A percentile compares a stretch with the other conserved stretches of the same genome.
Conservation (phyloP, 2,329 filamentous ascomycete genomes). For the Paraphaeosphaeria sporulosa region DNA sequence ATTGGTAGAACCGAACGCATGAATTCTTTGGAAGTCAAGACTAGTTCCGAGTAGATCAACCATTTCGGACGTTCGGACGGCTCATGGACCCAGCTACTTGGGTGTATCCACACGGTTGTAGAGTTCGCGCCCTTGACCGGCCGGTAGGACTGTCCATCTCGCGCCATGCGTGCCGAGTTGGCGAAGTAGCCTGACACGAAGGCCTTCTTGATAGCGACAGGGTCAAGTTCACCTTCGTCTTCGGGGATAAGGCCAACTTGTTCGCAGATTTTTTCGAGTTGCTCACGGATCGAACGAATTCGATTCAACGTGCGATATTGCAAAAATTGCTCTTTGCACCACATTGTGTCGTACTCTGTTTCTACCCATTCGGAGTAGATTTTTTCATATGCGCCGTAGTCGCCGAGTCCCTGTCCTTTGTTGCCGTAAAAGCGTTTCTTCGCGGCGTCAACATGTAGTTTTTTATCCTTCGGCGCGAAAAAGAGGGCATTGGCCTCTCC, state of each 20-base stretch:
- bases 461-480: constrained; percentile 96
- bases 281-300: constrained; percentile 83
- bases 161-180: constrained; percentile 84
- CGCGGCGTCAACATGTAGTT: constrained; percentile 92
- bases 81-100: neutral
- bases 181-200: constrained; percentile 93
- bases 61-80: constrained; percentile 72
- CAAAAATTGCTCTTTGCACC: constrained; percentile 91
- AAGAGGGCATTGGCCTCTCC: constrained; percentile 88
- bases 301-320: constrained; percentile 90
- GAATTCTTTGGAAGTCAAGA: constrained; percentile 88
- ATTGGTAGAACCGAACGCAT: constrained; percentile 89
- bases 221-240: constrained; percentile 73
- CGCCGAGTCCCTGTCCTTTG: constrained; percentile 90
- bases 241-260: constrained; percentile 81
- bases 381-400: constrained; percentile 80
- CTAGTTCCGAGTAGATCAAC: constrained; percentile 86
- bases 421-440: constrained; percentile 87
- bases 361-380: constrained; percentile 97
- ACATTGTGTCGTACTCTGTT: constrained; percentile 84
- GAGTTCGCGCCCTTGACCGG: constrained; percentile 80
- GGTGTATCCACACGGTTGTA: neutral
- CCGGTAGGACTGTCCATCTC: constrained; percentile 85
- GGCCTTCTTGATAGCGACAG: constrained; percentile 83
- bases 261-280: constrained; percentile 90